A percentile compares a stretch with the other conserved stretches of the same genome.
phyloP scores from a whole-genome alignment of 441 rosid species.

The Croton laevigatus region DNA sequence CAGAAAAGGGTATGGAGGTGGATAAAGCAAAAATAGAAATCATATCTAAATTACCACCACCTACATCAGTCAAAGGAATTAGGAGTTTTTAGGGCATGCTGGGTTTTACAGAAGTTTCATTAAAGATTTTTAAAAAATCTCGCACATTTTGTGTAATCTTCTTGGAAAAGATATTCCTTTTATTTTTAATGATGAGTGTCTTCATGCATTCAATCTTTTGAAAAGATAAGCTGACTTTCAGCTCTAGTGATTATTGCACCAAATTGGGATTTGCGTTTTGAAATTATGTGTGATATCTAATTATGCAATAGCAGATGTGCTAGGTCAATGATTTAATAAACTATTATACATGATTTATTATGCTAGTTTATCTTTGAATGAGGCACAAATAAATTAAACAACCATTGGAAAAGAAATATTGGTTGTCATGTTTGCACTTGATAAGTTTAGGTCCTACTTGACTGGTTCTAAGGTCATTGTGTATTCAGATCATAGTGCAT shows the following conservation, averaged over 20 bases:
- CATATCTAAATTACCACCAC: background rate
- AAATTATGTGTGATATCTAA: background rate
- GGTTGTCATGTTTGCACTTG: background rate
- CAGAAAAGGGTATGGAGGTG: too few species aligned
- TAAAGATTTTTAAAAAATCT: too few species aligned
- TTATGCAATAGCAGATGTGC: background rate
- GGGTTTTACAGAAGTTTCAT: background rate
- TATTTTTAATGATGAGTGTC: too few species aligned
- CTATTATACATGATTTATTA: background rate
- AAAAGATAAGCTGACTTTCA: background rate
- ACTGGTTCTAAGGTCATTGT: background rate
- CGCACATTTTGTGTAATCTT: too few species aligned
- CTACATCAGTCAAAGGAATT: background rate
- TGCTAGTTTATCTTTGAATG: background rate
- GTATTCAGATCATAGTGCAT: background rate
- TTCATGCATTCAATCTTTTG: too few species aligned
- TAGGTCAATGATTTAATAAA: background rate
- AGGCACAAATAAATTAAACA: background rate
- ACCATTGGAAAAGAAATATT: background rate
- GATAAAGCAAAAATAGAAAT: too few species aligned
- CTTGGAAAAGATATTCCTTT: too few species aligned
- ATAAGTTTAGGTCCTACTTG: background rate
- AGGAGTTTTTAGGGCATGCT: background rate
- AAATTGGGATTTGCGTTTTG: background rate
- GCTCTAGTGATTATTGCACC: background rate